Evolutionary conservation across 2,329 filamentous ascomycete genomes (phyloP), one percentile per base, ranked within the genome.

Genomic region (Fusarium sp.): DNA sequence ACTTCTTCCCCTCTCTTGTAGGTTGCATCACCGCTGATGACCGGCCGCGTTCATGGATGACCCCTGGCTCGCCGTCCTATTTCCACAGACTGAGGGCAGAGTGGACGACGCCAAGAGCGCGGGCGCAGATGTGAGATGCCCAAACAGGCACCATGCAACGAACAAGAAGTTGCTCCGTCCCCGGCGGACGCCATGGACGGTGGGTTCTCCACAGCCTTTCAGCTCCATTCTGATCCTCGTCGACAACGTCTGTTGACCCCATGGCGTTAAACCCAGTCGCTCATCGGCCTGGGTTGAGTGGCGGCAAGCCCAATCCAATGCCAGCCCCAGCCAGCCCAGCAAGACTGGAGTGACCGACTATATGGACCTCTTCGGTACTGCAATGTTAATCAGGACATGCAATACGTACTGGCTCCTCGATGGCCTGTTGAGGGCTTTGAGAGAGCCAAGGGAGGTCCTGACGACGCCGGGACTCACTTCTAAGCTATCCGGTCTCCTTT

Each of bases 21-120:
- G 73, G 72, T 70, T 72, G 68, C 68, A 76, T 73, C 73, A 74
- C 73, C 73, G 70, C 66, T 68, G 61, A 65, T 75, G 67, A 65
- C 67, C 68, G 71, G 56, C 65, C 65, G 32, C 64, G 61, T 62
- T 43, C 54, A 75, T 72, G 73, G 76, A 54, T 70, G 60, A 68
- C 66, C 76, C 76, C 68, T 77, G 72, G 63, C 56, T 37, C 23
- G 54, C 61, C 27, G 70, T 72, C 60, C 54, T 25, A 60, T 67
- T 73, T 60, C 68, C 71, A 69, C 64, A 65, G 60, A 48, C 56
- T 67, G 63, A 48, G 56, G 63, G 62, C 34, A 59, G 62, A 68
- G 63, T 41, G 48, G 65, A 76, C 56, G 41, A 70, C 68, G 68
- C 74, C 68, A 72, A 71, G 68, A 66, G 66, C 37, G 68, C 66